Percentiles rank a stretch among this genome's conserved stretches.
These are phyloP conservation scores for Pythium monospermum DNA, from an alignment of 352 stramenopile genomes.

Conservation along the genomic window DNA sequence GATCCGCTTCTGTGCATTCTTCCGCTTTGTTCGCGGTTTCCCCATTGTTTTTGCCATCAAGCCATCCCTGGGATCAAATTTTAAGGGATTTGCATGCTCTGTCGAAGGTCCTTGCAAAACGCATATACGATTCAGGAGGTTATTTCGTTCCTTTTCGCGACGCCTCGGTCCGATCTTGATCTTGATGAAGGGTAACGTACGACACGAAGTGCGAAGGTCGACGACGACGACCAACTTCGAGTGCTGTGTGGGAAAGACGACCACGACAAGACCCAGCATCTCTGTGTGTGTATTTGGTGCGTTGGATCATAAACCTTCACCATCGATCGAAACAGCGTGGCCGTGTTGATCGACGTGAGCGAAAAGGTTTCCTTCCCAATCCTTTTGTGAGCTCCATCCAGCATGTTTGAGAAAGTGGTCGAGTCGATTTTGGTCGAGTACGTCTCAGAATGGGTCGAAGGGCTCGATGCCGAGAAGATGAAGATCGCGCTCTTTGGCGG, in stretches of 20 bases:
- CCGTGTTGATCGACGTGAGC: not conserved
- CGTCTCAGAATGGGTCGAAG: conserved; percentile 82
- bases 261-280: too few relatives aligned
- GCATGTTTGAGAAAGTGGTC: conserved; percentile 84
- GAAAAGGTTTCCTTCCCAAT: not conserved
- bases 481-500: conserved; percentile 78
- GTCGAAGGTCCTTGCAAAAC: not conserved
- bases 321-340: not conserved
- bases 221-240: not conserved
- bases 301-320: too few relatives aligned
- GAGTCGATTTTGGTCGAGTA: conserved; percentile 85
- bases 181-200: not conserved
- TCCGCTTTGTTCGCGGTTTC: conserved; percentile 47
- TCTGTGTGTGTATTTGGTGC: too few relatives aligned
- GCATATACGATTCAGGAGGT: conserved; percentile 4
- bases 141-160: conserved; percentile 12
- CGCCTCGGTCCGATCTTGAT: conserved; percentile 19
- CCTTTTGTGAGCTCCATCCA: not conserved
- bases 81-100: not conserved
- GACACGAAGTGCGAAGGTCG: not conserved
- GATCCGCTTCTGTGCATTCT: conserved; percentile 77
- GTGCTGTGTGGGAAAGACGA: too few relatives aligned
- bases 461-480: conserved; percentile 84
- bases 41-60: conserved; percentile 27
- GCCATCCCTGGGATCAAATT: not conserved